Base-by-base conservation (phyloP, 1,139 yeast genomes). In the Lizanozyma gosingica region DNA sequence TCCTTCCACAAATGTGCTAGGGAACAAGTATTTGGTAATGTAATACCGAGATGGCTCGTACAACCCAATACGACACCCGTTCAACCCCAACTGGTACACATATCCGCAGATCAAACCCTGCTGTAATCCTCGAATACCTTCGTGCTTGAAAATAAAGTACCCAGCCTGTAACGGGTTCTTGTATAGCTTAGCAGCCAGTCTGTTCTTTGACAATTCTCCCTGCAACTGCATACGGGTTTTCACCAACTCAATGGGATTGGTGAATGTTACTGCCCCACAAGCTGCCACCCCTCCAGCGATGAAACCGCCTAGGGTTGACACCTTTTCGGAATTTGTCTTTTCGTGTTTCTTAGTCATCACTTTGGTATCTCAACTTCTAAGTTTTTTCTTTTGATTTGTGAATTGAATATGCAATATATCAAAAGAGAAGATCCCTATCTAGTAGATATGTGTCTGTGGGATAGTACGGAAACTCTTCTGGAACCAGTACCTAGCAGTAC, bases 181-280 rank as follows among this genome's bases (percentile, higher is more conserved):
- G 62, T 92, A 92, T 22, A 73, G 49, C 48, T 68, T 75, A 14
- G 77, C 72, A 1, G 69, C 75, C 35, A 68, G 61, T 22, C 53
- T 54, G 2, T 78, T 72, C 33, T 62, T 59, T 29, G 80, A 71
- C 40, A 92, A 69, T 61, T 92, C 97, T 42, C 98, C 98, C 62
- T 92, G 97, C 35, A 92, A 69, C 61, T 92, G 98, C 95, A 92
- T 85, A 62, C 97, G 72, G 2, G 94, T 92, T 64, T 92, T 92
- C 54, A 90, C 87, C 48, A 92, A 71, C 57, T 92, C 98, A 45
- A 92, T 83, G 6, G 98, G 98, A 56, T 92, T 92, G 9, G 97
- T 90, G 59, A 90, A 83, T 0, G 97, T 92, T 34, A 92, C 98
- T 0, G 98, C 97, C 40, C 95, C 94, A 65, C 97, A 90, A 2